Base-by-base conservation (phyloP, 2,329 filamentous ascomycete species). In the Aureobasidium sp. region DNA sequence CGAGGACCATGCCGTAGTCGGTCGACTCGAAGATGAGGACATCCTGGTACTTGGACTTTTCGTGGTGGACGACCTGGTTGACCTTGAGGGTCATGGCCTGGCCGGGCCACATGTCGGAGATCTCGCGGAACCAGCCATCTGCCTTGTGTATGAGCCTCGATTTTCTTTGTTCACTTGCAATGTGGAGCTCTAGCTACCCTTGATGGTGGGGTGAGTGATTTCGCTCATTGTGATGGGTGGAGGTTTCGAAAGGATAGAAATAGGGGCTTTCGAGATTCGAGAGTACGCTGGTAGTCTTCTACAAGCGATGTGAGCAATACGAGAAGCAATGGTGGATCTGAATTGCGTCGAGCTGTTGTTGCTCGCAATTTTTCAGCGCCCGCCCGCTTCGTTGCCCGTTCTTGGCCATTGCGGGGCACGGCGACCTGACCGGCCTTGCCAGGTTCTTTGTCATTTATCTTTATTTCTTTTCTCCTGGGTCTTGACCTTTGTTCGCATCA, bases 121-220 rank as follows among this genome's bases (percentile, higher is more conserved):
- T 92, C 82, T 99, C 94, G 78, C 91, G 90, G 88, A 99, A 99
- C 94, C 94, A 99, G 81, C 93, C 94, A 96, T 97, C 94, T 96
- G 63, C 49, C 37, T 48, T 39, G 31, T 61, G 37, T 60, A 61
- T 64, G 64, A 63, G 65, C 67, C 27, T 45, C 53, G 27, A 44
- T 44, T 65, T 66, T 58, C 39, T 56, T 63, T 61, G 24, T 63
- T 60, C 53, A 44, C 47, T n/a, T 63, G 24, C 14, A 31, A 47
- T 37, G 48, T 54, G 54, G 45, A 58, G 60, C 35, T 58, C 27
- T 39, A 73, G 76, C 68, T 79, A 87, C 86, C 85, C 79, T 89
- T 83, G 81, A 90, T 90, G 73, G 87, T 90, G 75, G 85, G 84
- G 82, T 90, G 87, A 68, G 81, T 82, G 76, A 89, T 84, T 73